A percentile compares a stretch with the other conserved stretches of the same genome.
phyloP scores from a whole-genome alignment of 768 basidiomycete species.

The Panaeolus cyanescens region DNA sequence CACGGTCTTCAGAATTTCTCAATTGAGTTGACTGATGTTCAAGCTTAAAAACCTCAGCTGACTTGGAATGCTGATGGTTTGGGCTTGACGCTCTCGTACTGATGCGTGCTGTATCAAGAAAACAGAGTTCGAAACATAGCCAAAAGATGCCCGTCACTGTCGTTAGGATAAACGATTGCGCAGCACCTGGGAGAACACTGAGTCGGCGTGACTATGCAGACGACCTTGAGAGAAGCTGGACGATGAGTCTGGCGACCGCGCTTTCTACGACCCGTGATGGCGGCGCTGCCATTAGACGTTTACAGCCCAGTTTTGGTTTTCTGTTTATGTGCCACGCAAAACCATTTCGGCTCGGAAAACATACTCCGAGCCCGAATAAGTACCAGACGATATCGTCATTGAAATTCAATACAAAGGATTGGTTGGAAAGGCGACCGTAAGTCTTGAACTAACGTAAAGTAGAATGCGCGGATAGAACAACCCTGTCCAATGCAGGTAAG shows the following conservation, averaged over 20 bases:
- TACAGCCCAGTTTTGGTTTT: too few species aligned
- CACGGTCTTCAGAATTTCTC: not conserved
- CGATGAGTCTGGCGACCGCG: not conserved
- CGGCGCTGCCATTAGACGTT: too few species aligned
- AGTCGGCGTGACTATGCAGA: too few species aligned
- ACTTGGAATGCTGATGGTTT: not conserved
- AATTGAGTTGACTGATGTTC: not conserved
- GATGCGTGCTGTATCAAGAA: not conserved
- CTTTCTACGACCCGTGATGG: not conserved
- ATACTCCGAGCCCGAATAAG: not conserved
- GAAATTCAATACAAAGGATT: not conserved
- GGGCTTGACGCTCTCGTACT: not conserved
- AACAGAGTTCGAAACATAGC: not conserved
- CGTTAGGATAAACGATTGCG: not conserved
- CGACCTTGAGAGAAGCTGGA: not conserved
- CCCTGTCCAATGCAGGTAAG: constrained; percentile 3
- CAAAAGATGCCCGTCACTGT: not conserved
- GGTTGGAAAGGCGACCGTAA: not conserved
- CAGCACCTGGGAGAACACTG: too few species aligned
- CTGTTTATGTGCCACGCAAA: not conserved
- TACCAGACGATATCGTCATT: not conserved
- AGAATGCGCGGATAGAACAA: not conserved
- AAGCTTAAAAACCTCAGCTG: not conserved
- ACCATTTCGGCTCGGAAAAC: not conserved
- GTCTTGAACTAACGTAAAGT: not conserved